These are phyloP conservation scores for Posidonia australis DNA, from an alignment of 106 monocot genomes.

Conservation along the genomic window DNA sequence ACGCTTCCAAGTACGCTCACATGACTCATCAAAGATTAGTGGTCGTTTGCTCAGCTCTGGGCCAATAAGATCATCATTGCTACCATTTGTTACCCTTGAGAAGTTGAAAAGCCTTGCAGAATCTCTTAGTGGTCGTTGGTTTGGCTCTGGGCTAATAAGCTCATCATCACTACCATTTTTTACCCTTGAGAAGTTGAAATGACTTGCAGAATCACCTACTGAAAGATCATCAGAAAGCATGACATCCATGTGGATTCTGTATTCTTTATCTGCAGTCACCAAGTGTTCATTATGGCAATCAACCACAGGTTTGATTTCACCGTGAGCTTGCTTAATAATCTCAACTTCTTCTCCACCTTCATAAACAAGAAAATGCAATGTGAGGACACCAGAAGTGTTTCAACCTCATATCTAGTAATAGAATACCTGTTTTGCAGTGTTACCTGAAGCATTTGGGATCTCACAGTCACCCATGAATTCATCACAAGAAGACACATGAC, in stretches of 20 bases:
- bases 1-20: too few species aligned
- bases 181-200: neutral
- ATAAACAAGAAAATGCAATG: neutral
- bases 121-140: neutral
- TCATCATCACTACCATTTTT: neutral
- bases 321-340: neutral
- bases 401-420: neutral
- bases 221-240: neutral
- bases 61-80: too few species aligned
- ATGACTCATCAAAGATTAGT: neutral
- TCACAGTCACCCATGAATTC: neutral
- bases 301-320: neutral
- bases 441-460: neutral
- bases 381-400: neutral
- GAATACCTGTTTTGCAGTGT: neutral
- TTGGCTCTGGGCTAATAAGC: neutral
- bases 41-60: too few species aligned
- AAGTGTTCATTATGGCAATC: neutral
- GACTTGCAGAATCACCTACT: neutral
- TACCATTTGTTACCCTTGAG: too few species aligned
- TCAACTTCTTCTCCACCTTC: conserved; percentile 6
- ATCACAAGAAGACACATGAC: neutral
- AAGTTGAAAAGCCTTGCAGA: too few species aligned
- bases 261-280: neutral
- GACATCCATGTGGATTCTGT: neutral